A percentile compares a stretch with the other conserved stretches of the same genome.
Conservation (phyloP, 495 filamentous ascomycete genomes). For the Parachaetomium inaequale region DNA sequence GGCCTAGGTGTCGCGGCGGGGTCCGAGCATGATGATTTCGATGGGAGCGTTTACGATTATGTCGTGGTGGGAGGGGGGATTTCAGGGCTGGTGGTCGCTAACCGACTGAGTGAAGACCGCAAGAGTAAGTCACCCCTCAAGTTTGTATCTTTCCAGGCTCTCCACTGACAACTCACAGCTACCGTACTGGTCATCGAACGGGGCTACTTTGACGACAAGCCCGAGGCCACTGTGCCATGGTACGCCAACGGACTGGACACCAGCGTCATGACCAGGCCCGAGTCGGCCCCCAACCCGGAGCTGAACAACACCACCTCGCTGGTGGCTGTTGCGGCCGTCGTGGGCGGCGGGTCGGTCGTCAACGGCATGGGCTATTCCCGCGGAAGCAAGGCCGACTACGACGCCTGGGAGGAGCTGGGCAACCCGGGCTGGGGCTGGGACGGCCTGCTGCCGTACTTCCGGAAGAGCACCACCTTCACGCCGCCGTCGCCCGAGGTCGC, state of each 20-base stretch:
- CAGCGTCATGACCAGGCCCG: slow-evolving; percentile 25
- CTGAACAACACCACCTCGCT: slow-evolving; percentile 27
- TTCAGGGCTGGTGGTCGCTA: slow-evolving; percentile 45
- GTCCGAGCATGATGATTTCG: not conserved
- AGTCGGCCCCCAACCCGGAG: slow-evolving; percentile 27
- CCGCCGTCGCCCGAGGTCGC: slow-evolving; percentile 30
- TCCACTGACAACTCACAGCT: slow-evolving; percentile 11
- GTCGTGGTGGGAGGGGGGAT: slow-evolving; percentile 43
- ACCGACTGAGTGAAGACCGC: slow-evolving; percentile 41
- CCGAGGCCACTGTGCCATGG: slow-evolving; percentile 26
- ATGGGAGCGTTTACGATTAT: slow-evolving; percentile 32
- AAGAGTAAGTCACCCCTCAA: slow-evolving; percentile 19
- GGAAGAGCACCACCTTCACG: slow-evolving; percentile 40
- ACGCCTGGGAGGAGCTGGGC: slow-evolving; percentile 61
- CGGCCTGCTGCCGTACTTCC: slow-evolving; percentile 41
- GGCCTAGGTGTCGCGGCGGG: not conserved
- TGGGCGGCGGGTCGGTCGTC: slow-evolving; percentile 43
- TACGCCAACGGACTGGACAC: slow-evolving; percentile 23
- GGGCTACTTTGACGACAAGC: slow-evolving; percentile 30
- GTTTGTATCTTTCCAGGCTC: not conserved
- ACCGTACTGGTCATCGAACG: slow-evolving; percentile 49
- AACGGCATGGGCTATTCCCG: slow-evolving; percentile 47
- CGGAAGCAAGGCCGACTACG: slow-evolving; percentile 56
- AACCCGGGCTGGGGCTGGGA: slow-evolving; percentile 60
- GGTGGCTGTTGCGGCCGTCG: slow-evolving; percentile 31